Conservation (phyloP, 768 basidiomycete genomes). For the Paxillus involutus region DNA sequence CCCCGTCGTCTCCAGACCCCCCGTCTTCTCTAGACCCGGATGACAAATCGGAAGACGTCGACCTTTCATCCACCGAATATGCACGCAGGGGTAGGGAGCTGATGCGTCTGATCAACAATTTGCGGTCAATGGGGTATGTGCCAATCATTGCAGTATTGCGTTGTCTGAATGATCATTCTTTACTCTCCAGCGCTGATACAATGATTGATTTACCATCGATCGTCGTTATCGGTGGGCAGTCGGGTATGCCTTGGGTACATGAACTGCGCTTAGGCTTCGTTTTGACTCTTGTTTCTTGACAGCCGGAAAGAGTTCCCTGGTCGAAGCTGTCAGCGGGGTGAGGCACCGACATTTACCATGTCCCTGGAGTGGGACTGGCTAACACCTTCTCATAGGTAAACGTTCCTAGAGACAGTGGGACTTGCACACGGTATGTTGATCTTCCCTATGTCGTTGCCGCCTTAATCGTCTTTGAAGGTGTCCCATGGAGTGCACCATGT, state of each 20-base stretch:
- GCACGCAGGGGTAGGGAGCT: slow-evolving; percentile 39
- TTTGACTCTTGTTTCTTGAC: slow-evolving; percentile 1
- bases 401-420: slow-evolving; percentile 62
- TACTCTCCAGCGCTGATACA: slow-evolving; percentile 33
- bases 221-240: slow-evolving; percentile 57
- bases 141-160: not conserved
- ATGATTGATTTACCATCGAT: slow-evolving; percentile 50
- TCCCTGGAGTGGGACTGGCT: not conserved
- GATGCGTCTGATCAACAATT: slow-evolving; percentile 37
- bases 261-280: not conserved
- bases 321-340: slow-evolving; percentile 58
- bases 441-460: not conserved
- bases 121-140: slow-evolving; percentile 42
- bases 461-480: slow-evolving; percentile 35
- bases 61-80: slow-evolving; percentile 37
- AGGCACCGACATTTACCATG: slow-evolving; percentile 9
- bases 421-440: slow-evolving; percentile 48
- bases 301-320: slow-evolving; percentile 63
- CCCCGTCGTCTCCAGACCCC: not conserved
- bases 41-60: slow-evolving; percentile 9
- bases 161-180: not conserved
- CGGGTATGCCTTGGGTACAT: slow-evolving; percentile 35
- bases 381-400: slow-evolving; percentile 40
- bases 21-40: slow-evolving; percentile 7
- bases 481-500: slow-evolving; percentile 54